phyloP scores from a whole-genome alignment of 2,329 filamentous ascomycete genomes.

The Parastagonospora avenae region DNA sequence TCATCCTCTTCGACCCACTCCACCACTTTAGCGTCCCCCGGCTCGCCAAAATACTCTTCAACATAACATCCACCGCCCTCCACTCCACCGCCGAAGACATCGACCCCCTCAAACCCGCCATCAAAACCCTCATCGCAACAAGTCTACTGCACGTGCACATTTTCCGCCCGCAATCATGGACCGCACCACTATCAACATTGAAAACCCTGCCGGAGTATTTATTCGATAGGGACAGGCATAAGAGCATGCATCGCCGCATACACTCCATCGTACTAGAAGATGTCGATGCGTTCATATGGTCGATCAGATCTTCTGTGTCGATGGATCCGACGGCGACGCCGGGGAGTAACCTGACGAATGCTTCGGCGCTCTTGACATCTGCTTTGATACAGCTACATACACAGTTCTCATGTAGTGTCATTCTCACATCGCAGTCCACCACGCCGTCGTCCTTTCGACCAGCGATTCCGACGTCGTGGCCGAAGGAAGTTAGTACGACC shows the following conservation, averaged over 20 bases:
- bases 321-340: background rate
- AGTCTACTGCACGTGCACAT: conserved; percentile 63
- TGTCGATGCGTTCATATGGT: conserved; percentile 54
- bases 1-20: conserved; percentile 63
- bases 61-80: conserved; percentile 9
- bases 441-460: conserved; percentile 15
- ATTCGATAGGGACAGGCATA: conserved; percentile 54
- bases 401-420: conserved; percentile 12
- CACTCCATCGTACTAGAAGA: conserved; percentile 61
- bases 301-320: conserved; percentile 10
- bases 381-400: conserved; percentile 11
- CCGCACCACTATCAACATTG: conserved; percentile 57
- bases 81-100: background rate
- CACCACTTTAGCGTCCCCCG: conserved; percentile 58
- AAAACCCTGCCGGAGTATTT: conserved; percentile 56
- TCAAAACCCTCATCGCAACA: conserved; percentile 38
- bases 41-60: conserved; percentile 49
- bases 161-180: conserved; percentile 60
- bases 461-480: conserved; percentile 37
- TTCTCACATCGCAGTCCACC: conserved; percentile 22
- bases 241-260: conserved; percentile 54
- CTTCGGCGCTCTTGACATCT: conserved; percentile 22
- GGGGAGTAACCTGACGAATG: conserved; percentile 11
- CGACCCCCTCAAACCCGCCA: conserved; percentile 9
- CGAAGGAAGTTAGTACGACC: conserved; percentile 26